Conservation (phyloP, 2,329 filamentous ascomycete genomes). For the Colletotrichum zoysiae region DNA sequence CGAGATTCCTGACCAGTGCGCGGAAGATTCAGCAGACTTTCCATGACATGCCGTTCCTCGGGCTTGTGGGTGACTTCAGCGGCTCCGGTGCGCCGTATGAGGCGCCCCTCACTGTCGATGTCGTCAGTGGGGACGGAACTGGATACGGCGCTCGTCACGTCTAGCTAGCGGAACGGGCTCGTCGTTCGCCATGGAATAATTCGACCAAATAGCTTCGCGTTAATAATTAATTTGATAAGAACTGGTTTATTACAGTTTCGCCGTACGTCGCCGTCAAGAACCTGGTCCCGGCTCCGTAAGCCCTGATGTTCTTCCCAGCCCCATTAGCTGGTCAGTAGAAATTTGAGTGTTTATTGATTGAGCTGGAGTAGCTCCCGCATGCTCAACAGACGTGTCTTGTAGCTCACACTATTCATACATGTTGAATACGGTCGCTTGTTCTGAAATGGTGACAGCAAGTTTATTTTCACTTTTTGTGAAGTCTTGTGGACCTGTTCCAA, state of each 20-base stretch:
- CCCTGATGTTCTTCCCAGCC: neutral
- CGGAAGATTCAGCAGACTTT: constrained; percentile 49
- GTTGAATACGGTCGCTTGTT: too few species aligned
- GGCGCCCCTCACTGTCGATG: constrained; percentile 28
- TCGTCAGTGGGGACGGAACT: constrained; percentile 10
- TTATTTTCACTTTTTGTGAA: too few species aligned
- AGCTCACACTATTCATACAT: too few species aligned
- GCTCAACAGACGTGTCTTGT: too few species aligned
- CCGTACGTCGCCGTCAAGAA: neutral
- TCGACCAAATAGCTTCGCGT: neutral
- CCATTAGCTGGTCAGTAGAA: neutral
- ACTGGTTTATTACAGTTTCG: neutral
- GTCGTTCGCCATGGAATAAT: too few species aligned
- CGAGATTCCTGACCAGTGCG: constrained; percentile 52
- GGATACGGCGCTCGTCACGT: constrained; percentile 22
- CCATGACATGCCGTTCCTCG: constrained; percentile 45
- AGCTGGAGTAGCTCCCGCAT: too few species aligned
- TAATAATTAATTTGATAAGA: neutral
- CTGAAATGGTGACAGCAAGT: too few species aligned
- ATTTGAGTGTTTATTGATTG: too few species aligned
- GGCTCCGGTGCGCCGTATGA: constrained; percentile 27
- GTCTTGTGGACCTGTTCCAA: too few species aligned
- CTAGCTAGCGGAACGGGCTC: neutral
- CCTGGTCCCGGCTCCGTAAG: neutral
- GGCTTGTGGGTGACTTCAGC: constrained; percentile 46